phyloP scores from a whole-genome alignment of 129 eudicot species.

The Flaveria linearis region DNA sequence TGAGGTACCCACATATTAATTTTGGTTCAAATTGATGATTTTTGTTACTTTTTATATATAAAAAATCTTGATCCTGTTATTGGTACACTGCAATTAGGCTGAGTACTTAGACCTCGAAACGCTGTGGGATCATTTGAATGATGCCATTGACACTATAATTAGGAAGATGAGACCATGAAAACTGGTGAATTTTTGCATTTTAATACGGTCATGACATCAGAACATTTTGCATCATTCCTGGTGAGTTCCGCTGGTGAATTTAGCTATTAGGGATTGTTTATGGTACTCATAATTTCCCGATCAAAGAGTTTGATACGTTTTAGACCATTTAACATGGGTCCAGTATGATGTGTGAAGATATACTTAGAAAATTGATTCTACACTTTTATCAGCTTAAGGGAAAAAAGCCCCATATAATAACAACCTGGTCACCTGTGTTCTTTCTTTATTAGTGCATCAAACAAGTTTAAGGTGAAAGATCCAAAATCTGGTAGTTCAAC shows the following conservation, averaged over 20 bases:
- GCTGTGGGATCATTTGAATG: too few relatives aligned
- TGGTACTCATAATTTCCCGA: neutral
- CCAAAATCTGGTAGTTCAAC: conserved; percentile 3
- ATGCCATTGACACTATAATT: too few relatives aligned
- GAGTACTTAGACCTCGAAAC: too few relatives aligned
- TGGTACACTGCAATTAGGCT: too few relatives aligned
- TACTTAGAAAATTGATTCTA: neutral
- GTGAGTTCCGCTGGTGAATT: conserved; percentile 47
- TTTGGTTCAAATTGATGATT: too few relatives aligned
- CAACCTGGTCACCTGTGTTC: conserved; percentile 16
- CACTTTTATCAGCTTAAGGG: conserved; percentile 12
- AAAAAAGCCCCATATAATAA: neutral
- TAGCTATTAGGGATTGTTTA: conserved; percentile 13
- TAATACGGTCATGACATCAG: conserved; percentile 97
- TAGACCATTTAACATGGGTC: conserved; percentile 6
- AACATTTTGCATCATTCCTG: conserved; percentile 96
- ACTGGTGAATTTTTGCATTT: too few relatives aligned
- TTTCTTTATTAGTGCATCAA: conserved; percentile 12
- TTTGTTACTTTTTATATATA: too few relatives aligned
- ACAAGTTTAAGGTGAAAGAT: conserved; percentile 15
- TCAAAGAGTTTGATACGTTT: neutral
- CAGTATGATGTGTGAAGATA: neutral
- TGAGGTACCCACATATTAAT: too few relatives aligned
- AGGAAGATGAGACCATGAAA: too few relatives aligned
- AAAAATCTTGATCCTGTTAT: too few relatives aligned